These are phyloP conservation scores for Schizothecium vesticola DNA, from an alignment of 495 filamentous ascomycete species.

Conservation along the genomic window DNA sequence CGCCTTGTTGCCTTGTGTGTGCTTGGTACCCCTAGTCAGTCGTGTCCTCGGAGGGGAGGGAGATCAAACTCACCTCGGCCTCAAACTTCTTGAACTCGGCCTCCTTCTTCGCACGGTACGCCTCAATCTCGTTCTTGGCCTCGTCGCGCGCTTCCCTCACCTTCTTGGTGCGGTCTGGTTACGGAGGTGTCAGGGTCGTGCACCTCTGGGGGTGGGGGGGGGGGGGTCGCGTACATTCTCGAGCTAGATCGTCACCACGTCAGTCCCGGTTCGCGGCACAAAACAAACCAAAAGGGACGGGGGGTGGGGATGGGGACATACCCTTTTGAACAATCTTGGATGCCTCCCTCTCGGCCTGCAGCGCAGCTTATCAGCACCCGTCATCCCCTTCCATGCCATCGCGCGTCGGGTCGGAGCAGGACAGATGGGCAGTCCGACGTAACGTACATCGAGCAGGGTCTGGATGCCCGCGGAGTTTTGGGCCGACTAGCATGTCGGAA, in stretches of 20 bases:
- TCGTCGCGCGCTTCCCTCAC: slow-evolving; percentile 93
- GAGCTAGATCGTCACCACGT: slow-evolving; percentile 12
- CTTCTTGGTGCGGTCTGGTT: slow-evolving; percentile 85
- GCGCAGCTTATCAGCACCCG: not conserved
- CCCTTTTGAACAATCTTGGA: slow-evolving; percentile 98
- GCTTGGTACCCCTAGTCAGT: slow-evolving; percentile 41
- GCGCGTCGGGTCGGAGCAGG: not conserved
- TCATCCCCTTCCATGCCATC: not conserved
- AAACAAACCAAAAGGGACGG: too few relatives aligned
- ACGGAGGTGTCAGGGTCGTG: not conserved
- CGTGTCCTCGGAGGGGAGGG: not conserved
- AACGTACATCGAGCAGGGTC: slow-evolving; percentile 89
- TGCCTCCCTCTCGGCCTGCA: slow-evolving; percentile 92
- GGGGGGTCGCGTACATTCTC: slow-evolving; percentile 38
- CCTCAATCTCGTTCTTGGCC: slow-evolving; percentile 97
- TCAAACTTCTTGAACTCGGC: slow-evolving; percentile 94
- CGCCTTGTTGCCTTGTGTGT: slow-evolving; percentile 80
- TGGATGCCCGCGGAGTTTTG: slow-evolving; percentile 98
- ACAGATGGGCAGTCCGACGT: too few relatives aligned
- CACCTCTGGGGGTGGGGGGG: not conserved
- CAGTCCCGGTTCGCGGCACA: not conserved
- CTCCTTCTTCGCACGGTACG: slow-evolving; percentile 85
- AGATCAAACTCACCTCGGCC: slow-evolving; percentile 59
- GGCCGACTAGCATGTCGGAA: slow-evolving; percentile 84
- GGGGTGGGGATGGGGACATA: slow-evolving; percentile 28